Evolutionary conservation across 345 rosid species (phyloP).

Genomic region (Abelmoschus esculentus): DNA sequence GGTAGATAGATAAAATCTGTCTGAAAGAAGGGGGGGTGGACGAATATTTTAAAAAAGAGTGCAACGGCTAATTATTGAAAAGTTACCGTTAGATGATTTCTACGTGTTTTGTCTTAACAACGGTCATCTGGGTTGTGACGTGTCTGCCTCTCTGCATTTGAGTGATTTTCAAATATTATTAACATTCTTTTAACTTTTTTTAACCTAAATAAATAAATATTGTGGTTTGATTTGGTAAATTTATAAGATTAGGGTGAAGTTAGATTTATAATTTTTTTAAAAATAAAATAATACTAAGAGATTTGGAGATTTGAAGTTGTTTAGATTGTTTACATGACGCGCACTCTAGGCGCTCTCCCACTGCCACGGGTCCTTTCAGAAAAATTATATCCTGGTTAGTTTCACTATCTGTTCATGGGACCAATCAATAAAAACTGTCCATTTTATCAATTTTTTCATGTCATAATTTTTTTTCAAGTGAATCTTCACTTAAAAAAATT

Average conservation of each 20-base stretch:
- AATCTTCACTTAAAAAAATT: no score
- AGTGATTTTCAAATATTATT: background rate
- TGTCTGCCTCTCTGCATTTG: slow-evolving; percentile 22
- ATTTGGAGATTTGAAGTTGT: background rate
- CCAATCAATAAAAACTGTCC: no score
- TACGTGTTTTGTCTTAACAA: slow-evolving; percentile 23
- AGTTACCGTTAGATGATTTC: slow-evolving; percentile 40
- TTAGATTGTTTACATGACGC: background rate
- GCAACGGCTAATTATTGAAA: slow-evolving; percentile 50
- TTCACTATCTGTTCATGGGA: no score
- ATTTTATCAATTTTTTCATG: no score
- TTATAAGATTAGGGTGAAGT: background rate
- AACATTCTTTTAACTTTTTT: background rate
- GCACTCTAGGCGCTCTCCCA: background rate
- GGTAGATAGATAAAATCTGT: slow-evolving; percentile 1
- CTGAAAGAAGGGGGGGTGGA: background rate
- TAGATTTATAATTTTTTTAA: background rate
- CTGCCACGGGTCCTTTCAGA: background rate
- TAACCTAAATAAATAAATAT: background rate
- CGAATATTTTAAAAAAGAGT: slow-evolving; percentile 20
- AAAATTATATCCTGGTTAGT: no score
- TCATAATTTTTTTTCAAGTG: no score
- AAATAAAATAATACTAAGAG: background rate
- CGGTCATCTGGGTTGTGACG: slow-evolving; percentile 34
- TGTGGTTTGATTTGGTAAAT: background rate